Percentiles rank a stretch among this genome's conserved stretches.
These are phyloP conservation scores for Coprinopsis cinerea DNA, from an alignment of 768 basidiomycete genomes.

Conservation along the genomic window DNA sequence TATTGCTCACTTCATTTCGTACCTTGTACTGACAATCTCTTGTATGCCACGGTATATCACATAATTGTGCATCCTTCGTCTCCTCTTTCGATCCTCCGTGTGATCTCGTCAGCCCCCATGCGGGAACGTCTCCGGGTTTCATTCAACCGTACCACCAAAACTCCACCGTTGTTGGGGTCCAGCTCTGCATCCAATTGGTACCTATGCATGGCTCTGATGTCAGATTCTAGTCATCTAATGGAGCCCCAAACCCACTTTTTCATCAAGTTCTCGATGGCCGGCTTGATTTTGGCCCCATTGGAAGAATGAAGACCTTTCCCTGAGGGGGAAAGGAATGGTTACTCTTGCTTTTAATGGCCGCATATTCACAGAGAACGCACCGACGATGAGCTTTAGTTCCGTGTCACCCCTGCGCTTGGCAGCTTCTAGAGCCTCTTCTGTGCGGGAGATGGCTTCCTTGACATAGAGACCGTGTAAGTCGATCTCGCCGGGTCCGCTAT, in stretches of 20 bases:
- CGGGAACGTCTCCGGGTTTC: conserved; percentile 28
- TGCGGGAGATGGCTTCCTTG: conserved; percentile 78
- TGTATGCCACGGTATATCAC: conserved; percentile 31
- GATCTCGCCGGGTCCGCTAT: conserved; percentile 67
- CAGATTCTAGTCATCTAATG: background rate
- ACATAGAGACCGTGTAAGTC: conserved; percentile 93
- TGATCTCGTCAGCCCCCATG: conserved; percentile 53
- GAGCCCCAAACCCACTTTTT: conserved; percentile 46
- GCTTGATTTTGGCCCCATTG: conserved; percentile 81
- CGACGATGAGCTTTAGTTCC: conserved; percentile 79
- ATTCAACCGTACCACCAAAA: conserved; percentile 72
- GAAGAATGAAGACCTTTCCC: conserved; percentile 86
- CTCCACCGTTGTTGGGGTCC: conserved; percentile 79
- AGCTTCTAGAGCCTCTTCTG: conserved; percentile 62
- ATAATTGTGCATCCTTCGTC: conserved; percentile 65
- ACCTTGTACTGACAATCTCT: background rate
- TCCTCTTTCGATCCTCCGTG: conserved; percentile 43
- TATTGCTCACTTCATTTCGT: background rate
- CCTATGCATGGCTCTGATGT: conserved; percentile 31
- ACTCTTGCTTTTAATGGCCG: no score
- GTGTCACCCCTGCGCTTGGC: conserved; percentile 59
- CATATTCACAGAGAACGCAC: no score
- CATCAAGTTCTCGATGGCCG: conserved; percentile 86
- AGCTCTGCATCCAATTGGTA: conserved; percentile 65
- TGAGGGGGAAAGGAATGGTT: no score